Conservation (phyloP, 177 flowering plant genomes). For the Vitis hybrid region DNA sequence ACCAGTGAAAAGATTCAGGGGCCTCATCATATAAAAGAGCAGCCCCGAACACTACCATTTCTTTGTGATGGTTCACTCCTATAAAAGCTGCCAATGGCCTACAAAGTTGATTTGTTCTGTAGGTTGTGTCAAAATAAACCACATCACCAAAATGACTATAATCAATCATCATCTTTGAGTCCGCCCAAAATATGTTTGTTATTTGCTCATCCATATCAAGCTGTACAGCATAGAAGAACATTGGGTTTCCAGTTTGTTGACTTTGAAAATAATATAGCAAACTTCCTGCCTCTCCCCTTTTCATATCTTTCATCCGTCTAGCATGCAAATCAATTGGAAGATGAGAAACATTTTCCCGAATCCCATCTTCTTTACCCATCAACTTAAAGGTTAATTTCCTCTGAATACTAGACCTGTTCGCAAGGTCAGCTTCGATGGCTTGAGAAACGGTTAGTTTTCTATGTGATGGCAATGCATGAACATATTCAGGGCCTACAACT, state of each 20-base stretch:
- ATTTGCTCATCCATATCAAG: slow-evolving; percentile 36
- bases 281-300: slow-evolving; percentile 26
- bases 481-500: slow-evolving; percentile 22
- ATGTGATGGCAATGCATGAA: slow-evolving; percentile 33
- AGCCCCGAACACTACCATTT: slow-evolving; percentile 32
- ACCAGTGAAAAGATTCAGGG: slow-evolving; percentile 29
- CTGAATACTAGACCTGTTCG: slow-evolving; percentile 6
- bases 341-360: slow-evolving; percentile 11
- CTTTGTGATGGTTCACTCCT: slow-evolving; percentile 40
- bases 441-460: slow-evolving; percentile 20
- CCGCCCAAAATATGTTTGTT: slow-evolving; percentile 44
- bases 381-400: slow-evolving; percentile 15
- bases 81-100: slow-evolving; percentile 27
- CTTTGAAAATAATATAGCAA: slow-evolving; percentile 30
- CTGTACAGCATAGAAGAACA: slow-evolving; percentile 33
- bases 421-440: slow-evolving; percentile 12
- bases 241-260: slow-evolving; percentile 29
- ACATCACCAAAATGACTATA: slow-evolving; percentile 46
- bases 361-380: slow-evolving; percentile 15
- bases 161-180: slow-evolving; percentile 27
- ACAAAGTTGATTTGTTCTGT: slow-evolving; percentile 15
- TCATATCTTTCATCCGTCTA: slow-evolving; percentile 19
- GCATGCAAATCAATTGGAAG: slow-evolving; percentile 25
- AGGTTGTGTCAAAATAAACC: slow-evolving; percentile 35
- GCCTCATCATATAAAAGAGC: slow-evolving; percentile 41